phyloP scores from a whole-genome alignment of 2,329 filamentous ascomycete genomes.

The Rasamsonia emersonii region DNA sequence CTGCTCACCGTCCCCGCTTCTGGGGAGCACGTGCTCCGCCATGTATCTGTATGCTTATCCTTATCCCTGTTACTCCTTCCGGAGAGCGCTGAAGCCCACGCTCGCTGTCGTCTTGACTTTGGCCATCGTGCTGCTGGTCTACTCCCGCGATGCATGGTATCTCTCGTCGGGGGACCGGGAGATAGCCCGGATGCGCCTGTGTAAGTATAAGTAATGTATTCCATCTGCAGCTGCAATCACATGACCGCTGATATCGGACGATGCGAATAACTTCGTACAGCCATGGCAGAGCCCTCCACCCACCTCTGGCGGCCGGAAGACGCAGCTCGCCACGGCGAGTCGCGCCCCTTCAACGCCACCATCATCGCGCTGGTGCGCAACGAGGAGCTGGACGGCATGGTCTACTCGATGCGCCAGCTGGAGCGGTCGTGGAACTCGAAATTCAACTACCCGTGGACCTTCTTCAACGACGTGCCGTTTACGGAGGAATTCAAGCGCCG shows the following conservation, averaged over 20 bases:
- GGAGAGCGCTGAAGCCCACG: too few relatives aligned
- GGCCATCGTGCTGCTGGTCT: too few relatives aligned
- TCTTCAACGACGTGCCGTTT: conserved; percentile 95
- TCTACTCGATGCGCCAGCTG: conserved; percentile 81
- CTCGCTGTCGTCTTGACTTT: too few relatives aligned
- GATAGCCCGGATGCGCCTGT: conserved; percentile 4
- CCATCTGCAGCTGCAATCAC: not conserved
- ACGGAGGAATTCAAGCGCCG: conserved; percentile 85
- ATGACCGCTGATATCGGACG: not conserved
- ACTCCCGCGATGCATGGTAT: conserved; percentile 8
- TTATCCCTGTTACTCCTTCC: too few relatives aligned
- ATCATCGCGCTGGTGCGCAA: conserved; percentile 88
- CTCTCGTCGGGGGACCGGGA: conserved; percentile 7
- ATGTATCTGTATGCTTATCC: too few relatives aligned
- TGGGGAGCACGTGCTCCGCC: too few relatives aligned
- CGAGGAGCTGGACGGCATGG: conserved; percentile 72
- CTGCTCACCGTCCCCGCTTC: too few relatives aligned
- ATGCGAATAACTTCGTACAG: too few relatives aligned
- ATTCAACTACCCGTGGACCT: conserved; percentile 99
- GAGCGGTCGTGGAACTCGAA: conserved; percentile 96
- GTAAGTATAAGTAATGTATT: conserved; percentile 2
- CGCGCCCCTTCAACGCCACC: conserved; percentile 59
- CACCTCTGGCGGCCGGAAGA: too few relatives aligned
- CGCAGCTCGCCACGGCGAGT: conserved; percentile 1
- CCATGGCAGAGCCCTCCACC: too few relatives aligned